phyloP scores from a whole-genome alignment of 495 filamentous ascomycete genomes.

The Penicillium goetzii region DNA sequence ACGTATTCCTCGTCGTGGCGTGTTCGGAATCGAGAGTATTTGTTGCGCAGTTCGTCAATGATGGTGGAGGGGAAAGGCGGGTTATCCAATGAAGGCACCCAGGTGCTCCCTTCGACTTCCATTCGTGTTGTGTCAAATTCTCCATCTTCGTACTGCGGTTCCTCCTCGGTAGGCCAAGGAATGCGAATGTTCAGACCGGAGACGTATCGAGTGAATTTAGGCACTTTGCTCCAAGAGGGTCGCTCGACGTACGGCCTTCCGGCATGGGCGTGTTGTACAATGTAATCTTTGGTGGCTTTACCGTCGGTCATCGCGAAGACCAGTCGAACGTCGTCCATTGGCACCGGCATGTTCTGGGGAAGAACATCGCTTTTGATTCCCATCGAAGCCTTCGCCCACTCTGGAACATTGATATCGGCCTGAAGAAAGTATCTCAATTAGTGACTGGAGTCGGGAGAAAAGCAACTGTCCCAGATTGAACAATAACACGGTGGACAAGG shows the following conservation, averaged over 20 bases:
- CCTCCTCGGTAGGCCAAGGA: conserved; percentile 68
- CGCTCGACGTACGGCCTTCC: conserved; percentile 41
- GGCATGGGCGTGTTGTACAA: conserved; percentile 68
- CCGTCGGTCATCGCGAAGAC: conserved; percentile 72
- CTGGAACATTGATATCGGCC: conserved; percentile 61
- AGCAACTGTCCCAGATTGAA: background rate
- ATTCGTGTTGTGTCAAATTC: conserved; percentile 71
- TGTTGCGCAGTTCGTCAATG: conserved; percentile 86
- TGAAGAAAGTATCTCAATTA: conserved; percentile 33
- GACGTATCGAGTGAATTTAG: conserved; percentile 48
- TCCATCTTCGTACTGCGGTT: conserved; percentile 51
- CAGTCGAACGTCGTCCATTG: conserved; percentile 74
- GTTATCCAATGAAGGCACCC: conserved; percentile 69
- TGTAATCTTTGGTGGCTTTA: conserved; percentile 65
- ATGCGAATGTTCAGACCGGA: conserved; percentile 58
- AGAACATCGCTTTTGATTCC: conserved; percentile 46
- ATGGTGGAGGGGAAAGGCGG: conserved; percentile 79
- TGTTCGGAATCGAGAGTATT: conserved; percentile 80
- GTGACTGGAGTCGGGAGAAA: conserved; percentile 1
- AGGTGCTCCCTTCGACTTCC: conserved; percentile 75
- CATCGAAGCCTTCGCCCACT: conserved; percentile 52
- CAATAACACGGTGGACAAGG: background rate
- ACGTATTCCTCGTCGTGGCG: conserved; percentile 69
- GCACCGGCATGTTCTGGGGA: conserved; percentile 54
- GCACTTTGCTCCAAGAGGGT: conserved; percentile 37